Percentiles rank a stretch among this genome's conserved stretches.
These are phyloP conservation scores for Aspergillus saccharolyticus DNA, from an alignment of 495 filamentous ascomycete genomes.

Conservation along the genomic window DNA sequence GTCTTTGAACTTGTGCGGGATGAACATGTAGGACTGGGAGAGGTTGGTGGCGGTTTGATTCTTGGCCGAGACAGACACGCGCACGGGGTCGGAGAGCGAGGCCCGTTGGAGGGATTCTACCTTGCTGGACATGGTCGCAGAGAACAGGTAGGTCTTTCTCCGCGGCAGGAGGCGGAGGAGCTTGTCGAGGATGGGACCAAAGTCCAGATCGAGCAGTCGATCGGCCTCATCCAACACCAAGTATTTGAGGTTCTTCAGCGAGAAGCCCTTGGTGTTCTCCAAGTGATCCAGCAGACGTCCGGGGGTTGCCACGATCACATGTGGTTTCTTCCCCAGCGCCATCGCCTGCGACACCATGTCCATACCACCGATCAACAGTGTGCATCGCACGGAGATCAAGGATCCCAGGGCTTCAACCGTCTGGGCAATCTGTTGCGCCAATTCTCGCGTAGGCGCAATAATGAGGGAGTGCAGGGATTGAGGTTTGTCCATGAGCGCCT, in stretches of 20 bases:
- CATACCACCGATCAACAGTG: conserved; percentile 85
- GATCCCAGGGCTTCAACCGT: conserved; percentile 79
- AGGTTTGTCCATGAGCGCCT: conserved; percentile 79
- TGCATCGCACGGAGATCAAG: conserved; percentile 71
- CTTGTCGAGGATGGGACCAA: conserved; percentile 87
- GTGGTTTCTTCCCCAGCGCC: conserved; percentile 84
- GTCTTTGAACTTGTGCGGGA: conserved; percentile 89
- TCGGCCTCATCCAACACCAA: conserved; percentile 96
- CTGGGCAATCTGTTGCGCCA: conserved; percentile 85
- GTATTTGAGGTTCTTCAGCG: conserved; percentile 69
- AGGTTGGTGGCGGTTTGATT: conserved; percentile 87
- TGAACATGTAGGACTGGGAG: conserved; percentile 74
- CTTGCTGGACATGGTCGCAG: conserved; percentile 87
- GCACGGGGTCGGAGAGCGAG: conserved; percentile 70
- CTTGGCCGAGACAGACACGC: conserved; percentile 68
- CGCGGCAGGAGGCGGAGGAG: conserved; percentile 72
- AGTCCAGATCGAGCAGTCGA: conserved; percentile 87
- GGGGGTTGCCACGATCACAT: conserved; percentile 80
- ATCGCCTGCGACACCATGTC: conserved; percentile 91
- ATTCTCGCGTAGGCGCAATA: conserved; percentile 85
- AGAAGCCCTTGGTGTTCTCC: conserved; percentile 96
- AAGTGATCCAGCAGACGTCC: conserved; percentile 88
- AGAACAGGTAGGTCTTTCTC: conserved; percentile 83
- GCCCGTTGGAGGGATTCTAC: conserved; percentile 89
- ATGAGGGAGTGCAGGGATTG: conserved; percentile 73